Conservation (phyloP, 2,329 filamentous ascomycete genomes). For the Eutypella sp. region DNA sequence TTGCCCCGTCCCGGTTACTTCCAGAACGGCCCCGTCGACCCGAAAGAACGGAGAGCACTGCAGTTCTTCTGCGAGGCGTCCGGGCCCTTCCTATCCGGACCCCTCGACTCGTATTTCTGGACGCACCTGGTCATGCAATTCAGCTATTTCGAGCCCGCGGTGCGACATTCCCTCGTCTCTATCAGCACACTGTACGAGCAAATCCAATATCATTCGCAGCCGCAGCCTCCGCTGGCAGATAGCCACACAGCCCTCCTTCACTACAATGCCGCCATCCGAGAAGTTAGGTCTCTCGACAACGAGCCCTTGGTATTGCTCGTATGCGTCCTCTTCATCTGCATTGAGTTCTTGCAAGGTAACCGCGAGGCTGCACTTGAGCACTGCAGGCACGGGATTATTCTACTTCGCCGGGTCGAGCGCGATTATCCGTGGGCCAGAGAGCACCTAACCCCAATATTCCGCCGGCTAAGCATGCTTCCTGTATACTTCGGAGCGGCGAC, state of each 20-base stretch:
- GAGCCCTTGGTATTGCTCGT: constrained; percentile 33
- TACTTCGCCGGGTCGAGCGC: constrained; percentile 26
- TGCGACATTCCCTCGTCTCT: constrained; percentile 33
- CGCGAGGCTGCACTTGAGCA: constrained; percentile 31
- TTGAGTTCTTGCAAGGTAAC: constrained; percentile 37
- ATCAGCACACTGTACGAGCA: constrained; percentile 36
- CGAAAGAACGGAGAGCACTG: constrained; percentile 27
- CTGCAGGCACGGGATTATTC: constrained; percentile 32
- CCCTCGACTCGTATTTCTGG: constrained; percentile 35
- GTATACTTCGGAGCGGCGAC: constrained; percentile 30
- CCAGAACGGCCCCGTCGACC: constrained; percentile 18
- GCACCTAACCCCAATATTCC: constrained; percentile 32
- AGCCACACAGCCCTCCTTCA: constrained; percentile 32
- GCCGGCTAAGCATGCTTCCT: constrained; percentile 34
- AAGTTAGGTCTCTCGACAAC: constrained; percentile 24
- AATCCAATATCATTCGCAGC: constrained; percentile 12
- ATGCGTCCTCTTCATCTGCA: constrained; percentile 39
- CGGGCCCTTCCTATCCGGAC: constrained; percentile 31
- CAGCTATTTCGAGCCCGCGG: constrained; percentile 31
- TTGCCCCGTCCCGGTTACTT: constrained; percentile 32
- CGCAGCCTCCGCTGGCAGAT: constrained; percentile 4
- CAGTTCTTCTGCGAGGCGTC: constrained; percentile 34
- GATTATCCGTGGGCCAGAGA: constrained; percentile 25
- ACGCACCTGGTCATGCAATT: constrained; percentile 34
- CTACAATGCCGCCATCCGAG: constrained; percentile 36